phyloP scores from a whole-genome alignment of 495 filamentous ascomycete species.

The Aspergillus leporis region DNA sequence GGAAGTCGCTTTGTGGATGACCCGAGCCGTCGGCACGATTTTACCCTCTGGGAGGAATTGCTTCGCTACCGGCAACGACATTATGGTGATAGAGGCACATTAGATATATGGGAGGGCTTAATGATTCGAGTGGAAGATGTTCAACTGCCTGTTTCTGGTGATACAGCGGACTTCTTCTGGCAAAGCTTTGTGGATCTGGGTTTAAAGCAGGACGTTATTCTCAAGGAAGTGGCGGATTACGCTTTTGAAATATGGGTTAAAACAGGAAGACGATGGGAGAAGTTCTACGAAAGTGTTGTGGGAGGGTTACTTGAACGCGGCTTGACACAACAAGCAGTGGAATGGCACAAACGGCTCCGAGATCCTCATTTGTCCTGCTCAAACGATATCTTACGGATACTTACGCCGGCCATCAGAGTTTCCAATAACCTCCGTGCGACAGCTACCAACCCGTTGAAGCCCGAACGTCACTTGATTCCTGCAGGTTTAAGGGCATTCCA shows the following conservation, averaged over 20 bases:
- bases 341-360: conserved; percentile 49
- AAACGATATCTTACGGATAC: conserved; percentile 38
- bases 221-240: conserved; percentile 55
- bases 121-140: conserved; percentile 42
- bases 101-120: conserved; percentile 64
- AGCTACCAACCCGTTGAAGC: not conserved
- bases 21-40: conserved; percentile 47
- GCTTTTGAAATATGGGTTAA: conserved; percentile 50
- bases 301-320: conserved; percentile 43
- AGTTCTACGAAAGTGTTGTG: conserved; percentile 52
- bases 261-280: conserved; percentile 44
- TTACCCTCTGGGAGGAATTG: conserved; percentile 64
- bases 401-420: conserved; percentile 29
- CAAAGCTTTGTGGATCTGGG: conserved; percentile 52
- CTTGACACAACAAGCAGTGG: conserved; percentile 36
- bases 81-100: conserved; percentile 59
- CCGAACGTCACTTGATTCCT: conserved; percentile 14
- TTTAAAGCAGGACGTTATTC: conserved; percentile 43
- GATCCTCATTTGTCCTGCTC: conserved; percentile 28
- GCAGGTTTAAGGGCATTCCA: conserved; percentile 44
- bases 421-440: not conserved
- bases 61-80: conserved; percentile 60
- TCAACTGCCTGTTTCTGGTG: conserved; percentile 48
- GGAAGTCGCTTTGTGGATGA: conserved; percentile 55
- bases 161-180: conserved; percentile 58